Base-by-base conservation (phyloP, 1,139 yeast species). In the Nakaseomyces nivariensis region DNA sequence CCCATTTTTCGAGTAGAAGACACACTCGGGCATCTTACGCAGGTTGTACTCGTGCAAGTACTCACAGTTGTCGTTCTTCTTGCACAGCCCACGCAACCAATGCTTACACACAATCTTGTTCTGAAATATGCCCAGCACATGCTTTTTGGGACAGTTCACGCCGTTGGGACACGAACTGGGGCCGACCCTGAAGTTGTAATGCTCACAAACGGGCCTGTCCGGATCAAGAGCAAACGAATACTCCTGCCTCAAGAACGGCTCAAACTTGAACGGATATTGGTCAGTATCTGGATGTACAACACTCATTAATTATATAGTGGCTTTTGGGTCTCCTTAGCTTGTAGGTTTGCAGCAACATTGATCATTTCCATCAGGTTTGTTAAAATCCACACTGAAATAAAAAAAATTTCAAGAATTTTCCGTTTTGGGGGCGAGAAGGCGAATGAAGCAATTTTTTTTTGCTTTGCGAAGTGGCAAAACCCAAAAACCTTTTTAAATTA, bases 1-100 rank as follows among this genome's bases (percentile, higher is more conserved):
- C 5, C 98, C 98, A 64, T 88, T 89, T 67, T 85, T 81, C 51
- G 88, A 77, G 67, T 78, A 90, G 66, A 87, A 87, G 37, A 89
- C 77, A 68, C 98, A 94, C 67, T 94, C 98, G 2, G 98, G 98
- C 96, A 94, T 90, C 67, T 87, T 89, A 54, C 96, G 77, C 59
- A 92, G 71, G 63, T 92, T 92, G 65, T 90, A 92, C 63, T 94
- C 99, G 68, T 94, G 99, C 47, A 94, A 70, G 62, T 88, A 94
- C 70, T 94, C 99, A 69, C 98, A 94, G 56, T 86, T 90, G 59
- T 90, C 96, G 49, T 95, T 95, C 72, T 90, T 92, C 70, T 94
- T 94, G 69, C 99, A 94, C 37, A 94, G 76, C 0, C 98, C 98
- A 58, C 97, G 78, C 46, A 94, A 78, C 99, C 99, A 92, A 72